Conservation (phyloP, 208 protist genomes). For the Leishmania major region DNA sequence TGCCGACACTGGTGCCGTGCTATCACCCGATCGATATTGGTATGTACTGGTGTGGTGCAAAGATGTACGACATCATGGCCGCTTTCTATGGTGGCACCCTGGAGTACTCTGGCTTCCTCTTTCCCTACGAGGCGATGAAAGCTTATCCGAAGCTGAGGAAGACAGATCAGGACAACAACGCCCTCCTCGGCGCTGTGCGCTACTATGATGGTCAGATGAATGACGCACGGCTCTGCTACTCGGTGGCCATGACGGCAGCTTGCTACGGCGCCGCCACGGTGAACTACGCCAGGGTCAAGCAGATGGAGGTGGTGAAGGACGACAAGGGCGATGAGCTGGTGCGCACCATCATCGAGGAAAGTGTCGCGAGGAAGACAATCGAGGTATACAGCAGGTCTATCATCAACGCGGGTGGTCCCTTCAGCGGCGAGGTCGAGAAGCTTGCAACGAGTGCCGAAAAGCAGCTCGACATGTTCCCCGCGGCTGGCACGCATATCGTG, state of each 20-base stretch:
- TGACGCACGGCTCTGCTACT: conserved; percentile 95
- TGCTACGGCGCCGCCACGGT: conserved; percentile 89
- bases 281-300: conserved; percentile 91
- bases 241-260: conserved; percentile 93
- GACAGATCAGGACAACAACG: conserved; percentile 50
- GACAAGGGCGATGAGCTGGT: conserved; percentile 49
- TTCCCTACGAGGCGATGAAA: conserved; percentile 74
- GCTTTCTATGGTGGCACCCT: conserved; percentile 79
- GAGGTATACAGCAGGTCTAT: conserved; percentile 86
- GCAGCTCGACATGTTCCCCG: conserved; percentile 70
- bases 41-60: conserved; percentile 86
- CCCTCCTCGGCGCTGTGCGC: conserved; percentile 89
- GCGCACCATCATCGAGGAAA: conserved; percentile 82
- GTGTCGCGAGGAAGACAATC: conserved; percentile 63
- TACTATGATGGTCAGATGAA: conserved; percentile 97
- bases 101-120: conserved; percentile 83
- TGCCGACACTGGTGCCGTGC: conserved; percentile 94
- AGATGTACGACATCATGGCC: conserved; percentile 91
- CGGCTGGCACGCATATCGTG: conserved; percentile 86
- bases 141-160: conserved; percentile 76
- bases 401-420: conserved; percentile 92
- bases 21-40: conserved; percentile 87
- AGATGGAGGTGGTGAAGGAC: conserved; percentile 59
- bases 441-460: conserved; percentile 56
- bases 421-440: conserved; percentile 81